Evolutionary conservation across 495 filamentous ascomycete genomes (phyloP).

Genomic region (Penicillium desertorum): DNA sequence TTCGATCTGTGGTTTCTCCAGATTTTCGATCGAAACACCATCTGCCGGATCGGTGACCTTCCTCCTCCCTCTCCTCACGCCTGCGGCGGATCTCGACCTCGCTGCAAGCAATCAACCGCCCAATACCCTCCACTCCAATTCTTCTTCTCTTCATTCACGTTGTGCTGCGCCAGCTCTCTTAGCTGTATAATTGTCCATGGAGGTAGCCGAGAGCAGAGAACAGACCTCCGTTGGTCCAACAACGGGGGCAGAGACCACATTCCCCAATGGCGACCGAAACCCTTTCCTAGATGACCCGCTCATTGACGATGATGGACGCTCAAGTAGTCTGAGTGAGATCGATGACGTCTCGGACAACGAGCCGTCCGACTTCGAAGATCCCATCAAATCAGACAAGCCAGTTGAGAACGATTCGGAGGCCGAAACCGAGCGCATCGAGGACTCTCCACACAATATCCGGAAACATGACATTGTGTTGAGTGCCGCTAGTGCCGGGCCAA

Average conservation of each 20-base stretch:
- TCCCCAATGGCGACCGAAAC: conserved; percentile 43
- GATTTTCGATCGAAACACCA: conserved; percentile 14
- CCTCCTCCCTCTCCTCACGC: conserved; percentile 23
- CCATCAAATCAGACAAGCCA: conserved; percentile 38
- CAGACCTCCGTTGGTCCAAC: conserved; percentile 37
- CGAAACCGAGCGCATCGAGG: conserved; percentile 91
- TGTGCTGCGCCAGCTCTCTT: conserved; percentile 1
- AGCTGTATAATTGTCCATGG: conserved; percentile 31
- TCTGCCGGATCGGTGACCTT: conserved; percentile 24
- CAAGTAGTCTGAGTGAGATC: conserved; percentile 88
- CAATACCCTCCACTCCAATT: conserved; percentile 5
- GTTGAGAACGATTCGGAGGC: conserved; percentile 89
- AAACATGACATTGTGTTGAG: conserved; percentile 62
- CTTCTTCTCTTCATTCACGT: conserved; percentile 5
- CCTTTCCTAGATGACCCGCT: conserved; percentile 40
- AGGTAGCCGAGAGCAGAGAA: conserved; percentile 45
- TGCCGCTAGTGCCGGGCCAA: conserved; percentile 52
- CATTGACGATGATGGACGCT: conserved; percentile 46
- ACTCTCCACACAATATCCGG: conserved; percentile 76
- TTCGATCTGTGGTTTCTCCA: conserved; percentile 18
- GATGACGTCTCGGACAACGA: conserved; percentile 72
- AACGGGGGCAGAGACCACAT: conserved; percentile 34
- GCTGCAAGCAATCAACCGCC: conserved; percentile 16
- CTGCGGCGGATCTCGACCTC: conserved; percentile 17
- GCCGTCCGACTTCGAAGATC: conserved; percentile 54